Conservation (phyloP, 805 yeast genomes). For the Lachancea quebecensis region DNA sequence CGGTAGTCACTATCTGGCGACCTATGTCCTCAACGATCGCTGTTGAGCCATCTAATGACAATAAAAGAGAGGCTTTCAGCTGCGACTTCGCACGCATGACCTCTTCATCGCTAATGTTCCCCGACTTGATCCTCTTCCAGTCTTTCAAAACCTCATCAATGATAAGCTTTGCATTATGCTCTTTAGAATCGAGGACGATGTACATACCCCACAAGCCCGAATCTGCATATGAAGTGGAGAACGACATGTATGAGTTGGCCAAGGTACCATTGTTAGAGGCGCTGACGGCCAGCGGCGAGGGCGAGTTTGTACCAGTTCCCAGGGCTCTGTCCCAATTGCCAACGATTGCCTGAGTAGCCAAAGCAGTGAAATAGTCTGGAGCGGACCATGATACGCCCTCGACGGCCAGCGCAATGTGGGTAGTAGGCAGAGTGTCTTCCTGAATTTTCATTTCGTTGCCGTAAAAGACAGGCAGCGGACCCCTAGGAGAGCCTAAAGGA, state of each 20-base stretch:
- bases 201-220: slow-evolving; percentile 98
- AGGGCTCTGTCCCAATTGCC: slow-evolving; percentile 96
- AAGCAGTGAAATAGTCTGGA: slow-evolving; percentile 89
- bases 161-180: slow-evolving; percentile 55
- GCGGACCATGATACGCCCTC: slow-evolving; percentile 98
- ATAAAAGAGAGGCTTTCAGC: slow-evolving; percentile 81
- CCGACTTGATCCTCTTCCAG: slow-evolving; percentile 80
- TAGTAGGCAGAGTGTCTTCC: slow-evolving; percentile 76
- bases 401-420: slow-evolving; percentile 90
- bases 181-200: slow-evolving; percentile 70
- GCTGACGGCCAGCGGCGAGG: slow-evolving; percentile 71
- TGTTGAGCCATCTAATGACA: slow-evolving; percentile 90
- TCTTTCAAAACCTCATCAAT: slow-evolving; percentile 73
- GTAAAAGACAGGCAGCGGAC: slow-evolving; percentile 66
- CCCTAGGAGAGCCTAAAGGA: slow-evolving; percentile 61
- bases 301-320: slow-evolving; percentile 76
- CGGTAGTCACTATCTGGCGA: slow-evolving; percentile 93
- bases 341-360: slow-evolving; percentile 92
- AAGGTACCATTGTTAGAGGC: slow-evolving; percentile 47
- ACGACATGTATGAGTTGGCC: slow-evolving; percentile 94
- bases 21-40: slow-evolving; percentile 98
- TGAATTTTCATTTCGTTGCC: slow-evolving; percentile 83
- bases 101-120: slow-evolving; percentile 74
- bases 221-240: slow-evolving; percentile 94
- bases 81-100: slow-evolving; percentile 93